These are phyloP conservation scores for Talaromyces piceae DNA, from an alignment of 2,329 filamentous ascomycete species.

Conservation along the genomic window DNA sequence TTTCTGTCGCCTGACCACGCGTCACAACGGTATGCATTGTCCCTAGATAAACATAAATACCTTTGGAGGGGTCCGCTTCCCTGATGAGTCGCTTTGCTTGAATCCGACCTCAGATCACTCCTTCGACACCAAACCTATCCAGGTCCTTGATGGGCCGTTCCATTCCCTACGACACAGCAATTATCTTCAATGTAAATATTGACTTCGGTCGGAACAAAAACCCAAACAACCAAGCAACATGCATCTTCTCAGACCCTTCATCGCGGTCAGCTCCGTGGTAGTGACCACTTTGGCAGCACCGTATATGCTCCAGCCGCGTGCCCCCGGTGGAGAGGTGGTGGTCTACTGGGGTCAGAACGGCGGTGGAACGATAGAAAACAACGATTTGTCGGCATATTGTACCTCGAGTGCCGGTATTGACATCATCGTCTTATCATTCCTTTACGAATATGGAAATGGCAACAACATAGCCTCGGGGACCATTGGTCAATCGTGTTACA, in stretches of 20 bases:
- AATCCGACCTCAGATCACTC: not conserved
- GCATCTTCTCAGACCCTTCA: conserved; percentile 3
- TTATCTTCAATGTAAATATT: conserved; percentile 11
- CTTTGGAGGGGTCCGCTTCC: not conserved
- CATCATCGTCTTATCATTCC: conserved; percentile 38
- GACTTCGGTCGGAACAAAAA: not conserved
- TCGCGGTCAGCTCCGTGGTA: conserved; percentile 5
- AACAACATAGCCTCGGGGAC: conserved; percentile 4
- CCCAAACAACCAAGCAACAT: conserved; percentile 2
- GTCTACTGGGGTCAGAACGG: conserved; percentile 12
- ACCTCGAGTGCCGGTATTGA: conserved; percentile 33
- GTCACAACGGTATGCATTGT: not conserved
- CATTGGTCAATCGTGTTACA: conserved; percentile 8
- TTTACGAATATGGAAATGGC: conserved; percentile 31
- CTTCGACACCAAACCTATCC: not conserved
- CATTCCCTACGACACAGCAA: conserved; percentile 5
- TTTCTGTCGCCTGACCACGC: not conserved
- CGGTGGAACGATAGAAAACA: conserved; percentile 7
- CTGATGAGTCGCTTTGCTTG: not conserved
- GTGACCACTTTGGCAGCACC: conserved; percentile 9
- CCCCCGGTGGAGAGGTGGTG: conserved; percentile 5
- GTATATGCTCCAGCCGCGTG: conserved; percentile 7
- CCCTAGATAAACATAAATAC: not conserved
- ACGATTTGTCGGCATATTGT: conserved; percentile 26
- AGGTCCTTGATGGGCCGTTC: conserved; percentile 13